Base-by-base conservation (phyloP, 805 yeast genomes). In the Cyberlindnera misumaiensis region DNA sequence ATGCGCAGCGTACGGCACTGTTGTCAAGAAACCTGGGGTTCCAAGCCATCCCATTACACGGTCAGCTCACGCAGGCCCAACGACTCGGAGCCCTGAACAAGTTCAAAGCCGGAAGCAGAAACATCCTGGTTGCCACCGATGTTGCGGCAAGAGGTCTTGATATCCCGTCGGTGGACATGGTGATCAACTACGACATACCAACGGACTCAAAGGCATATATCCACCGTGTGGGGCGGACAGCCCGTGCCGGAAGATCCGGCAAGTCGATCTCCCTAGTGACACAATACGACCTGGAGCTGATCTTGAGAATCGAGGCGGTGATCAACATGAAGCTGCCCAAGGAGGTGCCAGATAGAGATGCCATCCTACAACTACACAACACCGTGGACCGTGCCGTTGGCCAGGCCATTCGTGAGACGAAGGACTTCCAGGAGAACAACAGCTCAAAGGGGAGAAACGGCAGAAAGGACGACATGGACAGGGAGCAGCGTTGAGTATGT, bases 151-250 rank as follows among this genome's bases (percentile, higher is more conserved):
- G 98, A 75, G 98, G 98, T 59, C 72, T 93, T 47, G 98, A 93
- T 71, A 93, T 93, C 41, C 98, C 97, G 10, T 71, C 77, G 9
- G 98, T 93, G 3, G 90, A 81, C 55, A 67, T 90, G 49, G 97
- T 93, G 17, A 65, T 93, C 22, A 93, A 93, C 58, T 93, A 75
- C 55, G 97, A 93, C 55, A 76, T 93, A 17, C 98, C 98, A 5
- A 88, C 93, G 0, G 97, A 93, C 55, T 86, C 97, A 3, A 96
- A 93, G 55, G 96, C 93, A 45, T 93, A 86, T 52, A 87, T 93
- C 39, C 98, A 93, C 63, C 72, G 98, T 60, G 95, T 90, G 11
- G 98, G 98, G 66, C 84, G 98, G 75, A 90, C 98, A 10, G 98
- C 97, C 8, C 83, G 98, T 73, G 97, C 95, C 1, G 95, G 96